Evolutionary conservation across 257 asterid species (phyloP).

Genomic region (Solanum chiquidenum): DNA sequence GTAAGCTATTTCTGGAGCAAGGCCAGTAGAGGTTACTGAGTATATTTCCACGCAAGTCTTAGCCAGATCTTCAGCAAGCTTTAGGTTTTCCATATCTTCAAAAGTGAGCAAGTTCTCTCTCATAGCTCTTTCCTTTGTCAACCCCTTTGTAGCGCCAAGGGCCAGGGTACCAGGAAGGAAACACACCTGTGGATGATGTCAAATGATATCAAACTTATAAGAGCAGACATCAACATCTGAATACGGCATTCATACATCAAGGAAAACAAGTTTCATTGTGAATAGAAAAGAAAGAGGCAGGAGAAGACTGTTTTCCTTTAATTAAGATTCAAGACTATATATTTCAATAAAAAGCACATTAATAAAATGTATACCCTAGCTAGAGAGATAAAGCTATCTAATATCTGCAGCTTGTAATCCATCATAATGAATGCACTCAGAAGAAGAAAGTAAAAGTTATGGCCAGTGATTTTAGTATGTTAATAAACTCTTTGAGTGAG

Average conservation of each 20-base stretch:
- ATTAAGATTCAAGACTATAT: background rate
- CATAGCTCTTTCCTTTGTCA: constrained; percentile 67
- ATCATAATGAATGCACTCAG: background rate
- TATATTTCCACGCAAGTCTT: constrained; percentile 84
- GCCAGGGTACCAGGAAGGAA: constrained; percentile 97
- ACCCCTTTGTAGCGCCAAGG: constrained; percentile 92
- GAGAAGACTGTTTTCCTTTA: background rate
- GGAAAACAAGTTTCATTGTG: background rate
- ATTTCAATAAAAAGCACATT: background rate
- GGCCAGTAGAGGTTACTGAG: constrained; percentile 83
- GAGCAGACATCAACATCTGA: background rate
- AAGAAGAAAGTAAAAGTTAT: background rate
- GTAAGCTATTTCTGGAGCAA: constrained; percentile 92
- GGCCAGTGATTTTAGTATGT: background rate
- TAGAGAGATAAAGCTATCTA: background rate
- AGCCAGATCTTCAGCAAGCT: constrained; percentile 90
- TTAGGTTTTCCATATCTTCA: constrained; percentile 81
- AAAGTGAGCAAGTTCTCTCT: constrained; percentile 55
- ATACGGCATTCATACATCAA: background rate
- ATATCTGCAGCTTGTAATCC: background rate
- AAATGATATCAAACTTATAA: background rate
- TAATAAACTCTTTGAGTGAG: background rate
- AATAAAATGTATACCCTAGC: background rate
- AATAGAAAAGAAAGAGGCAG: background rate
- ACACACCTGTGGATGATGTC: constrained; percentile 52